Base-by-base conservation (phyloP, 768 basidiomycete species). In the Suillus ampliporus region DNA sequence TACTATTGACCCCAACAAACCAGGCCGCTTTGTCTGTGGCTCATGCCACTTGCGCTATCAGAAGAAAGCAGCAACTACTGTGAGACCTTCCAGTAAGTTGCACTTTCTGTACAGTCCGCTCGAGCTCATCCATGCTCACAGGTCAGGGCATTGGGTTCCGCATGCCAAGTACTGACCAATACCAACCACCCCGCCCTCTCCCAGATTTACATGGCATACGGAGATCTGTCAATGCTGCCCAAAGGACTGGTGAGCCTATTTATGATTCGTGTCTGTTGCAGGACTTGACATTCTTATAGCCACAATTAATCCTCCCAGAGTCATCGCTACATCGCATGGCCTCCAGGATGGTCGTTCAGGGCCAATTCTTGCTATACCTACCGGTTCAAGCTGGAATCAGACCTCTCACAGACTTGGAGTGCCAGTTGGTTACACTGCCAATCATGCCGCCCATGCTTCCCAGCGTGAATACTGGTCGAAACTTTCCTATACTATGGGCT, bases 161-260 rank as follows among this genome's bases (percentile, higher is more conserved):
- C 8, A 35, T 9, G 35, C 35, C 10, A 10, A 10, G 35, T 35
- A 35, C 35, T 35, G 35, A 35, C 8, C 35, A 9, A 35, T 8
- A 35, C 35, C 35, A 6, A 9, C 35, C 35, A 35, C 35, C 10
- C 1, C 8, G 35, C 35, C 35, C 35, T 35, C 52, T 3, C 21
- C 44, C 58, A 1, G 44, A 59, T 59, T 47, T 47, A 34, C 43
- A 59, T 26, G 17, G 19, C 14, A 59, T 59, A 44, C 44, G 31
- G 44, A 14, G 38, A 21, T 59, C 58, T 17, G 43, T 59, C 4
- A 59, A 34, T 59, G 58, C 58, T 6, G 46, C 28, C 5, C 58
- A 59, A 28, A 23, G 23, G 5, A 28, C n/a, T 3, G 3, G 58
- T 59, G 37, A 10, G 58, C 10, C 10, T 35, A 35, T 10, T 35